Conservation (phyloP, 2,329 filamentous ascomycete species). For the Diaporthe longicolla region DNA sequence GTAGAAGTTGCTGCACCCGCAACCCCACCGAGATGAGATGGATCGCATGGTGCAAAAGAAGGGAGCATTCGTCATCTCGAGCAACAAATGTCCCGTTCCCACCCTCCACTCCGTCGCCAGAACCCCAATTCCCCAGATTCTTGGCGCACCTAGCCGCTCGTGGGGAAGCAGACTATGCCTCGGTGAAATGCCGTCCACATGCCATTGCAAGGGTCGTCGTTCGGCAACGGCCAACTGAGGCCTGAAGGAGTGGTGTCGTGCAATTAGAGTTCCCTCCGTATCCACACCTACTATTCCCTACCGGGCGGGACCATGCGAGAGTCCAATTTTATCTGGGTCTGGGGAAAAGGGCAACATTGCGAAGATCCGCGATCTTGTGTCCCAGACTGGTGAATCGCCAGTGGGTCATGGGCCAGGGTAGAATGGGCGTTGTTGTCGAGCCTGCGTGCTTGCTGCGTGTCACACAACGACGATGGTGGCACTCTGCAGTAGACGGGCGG, state of each 20-base stretch:
- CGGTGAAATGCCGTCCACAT: slow-evolving; percentile 29
- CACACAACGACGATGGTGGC: slow-evolving; percentile 23
- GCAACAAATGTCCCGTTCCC: slow-evolving; percentile 20
- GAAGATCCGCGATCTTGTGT: slow-evolving; percentile 7
- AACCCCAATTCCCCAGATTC: slow-evolving; percentile 33
- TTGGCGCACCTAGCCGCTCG: slow-evolving; percentile 20
- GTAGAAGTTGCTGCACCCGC: slow-evolving; percentile 15
- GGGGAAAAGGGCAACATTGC: slow-evolving; percentile 7
- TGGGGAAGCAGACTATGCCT: slow-evolving; percentile 31
- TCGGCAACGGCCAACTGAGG: slow-evolving; percentile 31
- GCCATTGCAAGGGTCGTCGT: slow-evolving; percentile 12
- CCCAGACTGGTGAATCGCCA: too few species aligned
- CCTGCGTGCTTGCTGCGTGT: background rate
- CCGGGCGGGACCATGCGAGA: slow-evolving; percentile 26
- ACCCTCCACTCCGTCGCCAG: slow-evolving; percentile 21
- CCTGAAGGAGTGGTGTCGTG: slow-evolving; percentile 27
- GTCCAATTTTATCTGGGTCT: slow-evolving; percentile 30
- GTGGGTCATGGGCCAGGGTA: background rate
- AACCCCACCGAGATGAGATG: slow-evolving; percentile 24
- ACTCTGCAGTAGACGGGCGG: slow-evolving; percentile 18
- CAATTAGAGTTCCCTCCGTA: slow-evolving; percentile 32
- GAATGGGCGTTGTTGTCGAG: background rate
- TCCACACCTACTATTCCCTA: slow-evolving; percentile 9
- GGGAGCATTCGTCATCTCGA: slow-evolving; percentile 14
- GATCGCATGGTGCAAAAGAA: slow-evolving; percentile 23